Conservation (phyloP, 208 protist genomes). For the Trypanosoma congolense region DNA sequence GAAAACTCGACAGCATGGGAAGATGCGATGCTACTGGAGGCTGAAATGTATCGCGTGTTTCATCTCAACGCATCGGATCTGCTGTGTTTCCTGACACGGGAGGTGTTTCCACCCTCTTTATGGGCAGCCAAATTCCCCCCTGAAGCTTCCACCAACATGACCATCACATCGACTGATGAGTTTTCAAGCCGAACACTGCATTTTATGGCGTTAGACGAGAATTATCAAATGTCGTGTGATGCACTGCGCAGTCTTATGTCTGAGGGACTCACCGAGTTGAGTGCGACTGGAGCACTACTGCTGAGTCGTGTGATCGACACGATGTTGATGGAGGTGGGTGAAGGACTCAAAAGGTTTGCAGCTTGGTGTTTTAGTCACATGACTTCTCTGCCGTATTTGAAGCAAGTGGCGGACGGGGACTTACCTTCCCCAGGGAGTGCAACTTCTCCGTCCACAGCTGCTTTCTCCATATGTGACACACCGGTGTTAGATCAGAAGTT, state of each 20-base stretch:
- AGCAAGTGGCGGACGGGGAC: background rate
- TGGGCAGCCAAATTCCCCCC: slow-evolving; percentile 12
- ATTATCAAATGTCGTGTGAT: slow-evolving; percentile 35
- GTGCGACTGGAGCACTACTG: slow-evolving; percentile 15
- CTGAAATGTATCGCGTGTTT: slow-evolving; percentile 47
- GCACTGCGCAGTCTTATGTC: slow-evolving; percentile 6
- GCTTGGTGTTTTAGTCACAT: slow-evolving; percentile 9
- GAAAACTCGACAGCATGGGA: background rate
- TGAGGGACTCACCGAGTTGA: slow-evolving; percentile 17
- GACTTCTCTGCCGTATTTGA: background rate
- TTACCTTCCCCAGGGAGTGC: background rate
- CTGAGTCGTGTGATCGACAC: slow-evolving; percentile 21
- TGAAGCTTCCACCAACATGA: background rate
- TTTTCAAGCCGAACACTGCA: slow-evolving; percentile 38
- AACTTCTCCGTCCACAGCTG: background rate
- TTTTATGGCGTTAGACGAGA: slow-evolving; percentile 53
- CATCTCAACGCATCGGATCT: slow-evolving; percentile 33
- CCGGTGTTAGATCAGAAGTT: too few species aligned
- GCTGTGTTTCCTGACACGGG: slow-evolving; percentile 28
- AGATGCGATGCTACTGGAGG: slow-evolving; percentile 30
- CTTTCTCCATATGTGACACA: too few species aligned
- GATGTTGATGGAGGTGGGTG: slow-evolving; percentile 22
- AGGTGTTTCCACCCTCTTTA: slow-evolving; percentile 40
- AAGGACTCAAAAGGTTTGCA: slow-evolving; percentile 22
- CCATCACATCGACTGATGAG: background rate